Evolutionary conservation across 805 yeast genomes (phyloP), one percentile per base, ranked within the genome.

Genomic region (Schwanniomyces sp.): DNA sequence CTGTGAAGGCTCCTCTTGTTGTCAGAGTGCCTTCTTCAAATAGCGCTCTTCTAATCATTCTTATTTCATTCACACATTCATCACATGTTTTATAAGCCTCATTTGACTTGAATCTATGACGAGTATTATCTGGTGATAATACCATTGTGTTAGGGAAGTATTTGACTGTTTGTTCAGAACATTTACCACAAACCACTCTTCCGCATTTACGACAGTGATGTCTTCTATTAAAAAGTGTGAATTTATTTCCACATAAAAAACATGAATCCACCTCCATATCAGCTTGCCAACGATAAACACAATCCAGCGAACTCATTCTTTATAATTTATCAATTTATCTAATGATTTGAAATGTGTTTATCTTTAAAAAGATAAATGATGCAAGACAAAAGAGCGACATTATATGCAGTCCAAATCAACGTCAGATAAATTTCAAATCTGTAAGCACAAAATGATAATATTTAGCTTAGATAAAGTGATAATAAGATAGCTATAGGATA

Each of bases 131-230:
- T 0, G 85, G 80, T 2, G 75, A 65, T 3, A 81, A 85, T 7
- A 85, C 81, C 52, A 76, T 72, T 0, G 87, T 79, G 37, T 80
- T 76, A 9, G 87, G 81, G 40, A 83, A 72, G 59, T 84, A 86
- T 29, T 74, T 70, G 6, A 80, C 73, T 37, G 66, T 64, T 18
- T 78, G 72, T 7, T 69, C 61, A 6, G 92, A 83, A 58, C 96
- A 89, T 34, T 62, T 57, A 27, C 82, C 85, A 64, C 96, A 89
- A 14, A 85, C 88, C 0, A 90, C 85, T 29, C 82, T 72, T 2
- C 96, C 96, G 67, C 96, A 89, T 49, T 72, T 75, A 44, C 94
- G 74, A 64, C 96, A 89, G 63, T 89, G 96, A 66, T 89, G 96
- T 47, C 91, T 76, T 48, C 96, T 75, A 60, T 72, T 79, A 63